A percentile compares a stretch with the other conserved stretches of the same genome.
Evolutionary conservation across 2,329 filamentous ascomycete genomes (phyloP).

Genomic region (Ustilaginoidea virens): DNA sequence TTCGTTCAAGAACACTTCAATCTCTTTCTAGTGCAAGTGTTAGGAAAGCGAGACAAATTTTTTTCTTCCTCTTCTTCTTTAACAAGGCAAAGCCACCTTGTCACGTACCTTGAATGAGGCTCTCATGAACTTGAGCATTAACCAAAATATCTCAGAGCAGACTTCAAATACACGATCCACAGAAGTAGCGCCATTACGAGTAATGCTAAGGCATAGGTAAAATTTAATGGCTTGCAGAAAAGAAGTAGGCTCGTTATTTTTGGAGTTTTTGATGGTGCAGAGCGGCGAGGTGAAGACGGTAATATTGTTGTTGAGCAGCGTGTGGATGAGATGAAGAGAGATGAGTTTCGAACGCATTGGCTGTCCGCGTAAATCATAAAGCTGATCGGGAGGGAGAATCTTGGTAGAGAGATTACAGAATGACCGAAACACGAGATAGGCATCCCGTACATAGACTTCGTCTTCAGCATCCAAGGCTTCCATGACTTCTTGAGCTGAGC

Average conservation of each 20-base stretch:
- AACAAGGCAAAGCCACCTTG: too few relatives aligned
- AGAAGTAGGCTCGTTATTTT: conserved; percentile 71
- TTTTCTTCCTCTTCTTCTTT: too few relatives aligned
- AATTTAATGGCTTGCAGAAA: conserved; percentile 95
- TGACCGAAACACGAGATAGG: conserved; percentile 90
- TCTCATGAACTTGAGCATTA: conserved; percentile 88
- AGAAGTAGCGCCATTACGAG: conserved; percentile 86
- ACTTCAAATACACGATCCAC: conserved; percentile 89
- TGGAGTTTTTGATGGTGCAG: conserved; percentile 84
- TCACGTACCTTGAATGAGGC: conserved; percentile 69
- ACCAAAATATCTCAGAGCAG: conserved; percentile 93
- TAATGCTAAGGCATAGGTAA: conserved; percentile 88
- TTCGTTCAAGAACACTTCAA: conserved; percentile 95
- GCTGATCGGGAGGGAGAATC: conserved; percentile 71
- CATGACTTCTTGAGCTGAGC: conserved; percentile 35
- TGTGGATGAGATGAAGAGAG: conserved; percentile 89
- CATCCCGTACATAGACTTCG: conserved; percentile 92
- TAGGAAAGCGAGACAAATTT: conserved; percentile 7
- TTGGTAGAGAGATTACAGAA: conserved; percentile 98
- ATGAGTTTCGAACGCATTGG: conserved; percentile 96
- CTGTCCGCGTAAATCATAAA: conserved; percentile 83
- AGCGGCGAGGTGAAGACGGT: conserved; percentile 79
- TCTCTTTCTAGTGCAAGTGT: conserved; percentile 56
- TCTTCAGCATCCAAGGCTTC: conserved; percentile 61
- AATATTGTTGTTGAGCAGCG: conserved; percentile 87